These are phyloP conservation scores for Graphilbum fragrans DNA, from an alignment of 2,329 filamentous ascomycete genomes.

Conservation along the genomic window DNA sequence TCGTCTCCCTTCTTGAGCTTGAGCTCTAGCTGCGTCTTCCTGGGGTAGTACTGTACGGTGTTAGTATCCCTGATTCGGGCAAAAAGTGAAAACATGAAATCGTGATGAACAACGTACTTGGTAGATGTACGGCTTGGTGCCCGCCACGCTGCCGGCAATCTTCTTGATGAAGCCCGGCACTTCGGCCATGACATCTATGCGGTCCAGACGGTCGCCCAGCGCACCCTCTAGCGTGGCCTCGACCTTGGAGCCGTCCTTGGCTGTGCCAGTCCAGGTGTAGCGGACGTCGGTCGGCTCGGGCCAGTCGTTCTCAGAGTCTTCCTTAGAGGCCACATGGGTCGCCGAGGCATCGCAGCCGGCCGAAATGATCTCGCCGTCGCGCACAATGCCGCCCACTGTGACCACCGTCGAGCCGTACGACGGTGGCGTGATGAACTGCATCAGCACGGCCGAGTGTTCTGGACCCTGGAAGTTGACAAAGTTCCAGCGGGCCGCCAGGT, in stretches of 20 bases:
- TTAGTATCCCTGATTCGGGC: neutral
- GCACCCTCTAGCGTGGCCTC: constrained; percentile 57
- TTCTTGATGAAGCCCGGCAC: constrained; percentile 92
- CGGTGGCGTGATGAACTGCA: constrained; percentile 90
- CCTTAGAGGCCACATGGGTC: constrained; percentile 55
- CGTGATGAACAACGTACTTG: constrained; percentile 45
- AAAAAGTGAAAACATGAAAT: neutral
- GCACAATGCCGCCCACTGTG: constrained; percentile 69
- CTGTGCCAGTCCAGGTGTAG: constrained; percentile 68
- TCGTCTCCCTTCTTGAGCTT: constrained; percentile 79
- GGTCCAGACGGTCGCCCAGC: constrained; percentile 61
- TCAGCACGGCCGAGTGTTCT: constrained; percentile 76
- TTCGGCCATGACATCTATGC: constrained; percentile 92
- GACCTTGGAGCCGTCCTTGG: constrained; percentile 62
- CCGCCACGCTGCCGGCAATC: constrained; percentile 76
- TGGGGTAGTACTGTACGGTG: constrained; percentile 55
- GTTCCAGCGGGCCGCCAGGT: constrained; percentile 86
- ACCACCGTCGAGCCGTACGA: constrained; percentile 84
- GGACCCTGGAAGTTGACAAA: constrained; percentile 86
- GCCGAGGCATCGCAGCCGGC: constrained; percentile 55
- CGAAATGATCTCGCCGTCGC: constrained; percentile 67
- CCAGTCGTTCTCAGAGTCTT: constrained; percentile 75
- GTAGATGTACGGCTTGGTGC: constrained; percentile 96
- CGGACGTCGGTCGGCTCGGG: constrained; percentile 67
- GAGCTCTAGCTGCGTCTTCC: constrained; percentile 50